Conservation (phyloP, 179 eudicot genomes). For the Corrigiola litoralis region DNA sequence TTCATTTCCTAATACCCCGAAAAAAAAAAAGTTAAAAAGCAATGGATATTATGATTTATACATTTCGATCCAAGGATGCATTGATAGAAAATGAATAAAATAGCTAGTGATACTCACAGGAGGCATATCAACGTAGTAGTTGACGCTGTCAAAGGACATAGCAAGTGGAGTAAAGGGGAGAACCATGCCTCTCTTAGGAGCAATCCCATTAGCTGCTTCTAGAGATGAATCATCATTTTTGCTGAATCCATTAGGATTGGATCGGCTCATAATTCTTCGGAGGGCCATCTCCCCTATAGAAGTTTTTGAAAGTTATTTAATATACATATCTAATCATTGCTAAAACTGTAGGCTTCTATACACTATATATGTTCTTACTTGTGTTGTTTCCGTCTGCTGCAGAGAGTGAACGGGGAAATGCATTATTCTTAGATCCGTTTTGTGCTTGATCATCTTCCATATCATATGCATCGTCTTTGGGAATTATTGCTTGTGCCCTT, state of each 20-base stretch:
- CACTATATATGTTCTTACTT: conserved; percentile 45
- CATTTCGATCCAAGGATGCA: background rate
- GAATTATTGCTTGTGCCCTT: conserved; percentile 74
- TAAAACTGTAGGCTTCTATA: background rate
- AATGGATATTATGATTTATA: background rate
- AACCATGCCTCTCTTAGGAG: conserved; percentile 58
- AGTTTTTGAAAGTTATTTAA: background rate
- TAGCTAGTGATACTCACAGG: conserved; percentile 24
- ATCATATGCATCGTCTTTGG: conserved; percentile 60
- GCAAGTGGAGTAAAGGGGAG: conserved; percentile 55
- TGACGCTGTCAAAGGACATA: conserved; percentile 51
- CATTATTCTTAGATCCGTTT: conserved; percentile 41
- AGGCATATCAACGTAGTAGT: conserved; percentile 65
- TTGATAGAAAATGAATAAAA: background rate
- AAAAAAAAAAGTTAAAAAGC: background rate
- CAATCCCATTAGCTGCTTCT: conserved; percentile 38
- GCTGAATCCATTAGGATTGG: conserved; percentile 45
- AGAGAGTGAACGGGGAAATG: conserved; percentile 49
- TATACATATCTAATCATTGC: background rate
- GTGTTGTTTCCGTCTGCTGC: conserved; percentile 69
- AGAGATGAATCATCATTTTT: conserved; percentile 52
- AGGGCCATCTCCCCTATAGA: conserved; percentile 67
- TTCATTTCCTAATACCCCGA: conserved; percentile 65
- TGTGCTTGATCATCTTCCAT: conserved; percentile 38
- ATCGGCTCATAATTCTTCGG: conserved; percentile 54